Percentiles rank a stretch among this genome's conserved stretches.
Evolutionary conservation across 2,329 filamentous ascomycete genomes (phyloP).

Genomic region (Apiospora marii): DNA sequence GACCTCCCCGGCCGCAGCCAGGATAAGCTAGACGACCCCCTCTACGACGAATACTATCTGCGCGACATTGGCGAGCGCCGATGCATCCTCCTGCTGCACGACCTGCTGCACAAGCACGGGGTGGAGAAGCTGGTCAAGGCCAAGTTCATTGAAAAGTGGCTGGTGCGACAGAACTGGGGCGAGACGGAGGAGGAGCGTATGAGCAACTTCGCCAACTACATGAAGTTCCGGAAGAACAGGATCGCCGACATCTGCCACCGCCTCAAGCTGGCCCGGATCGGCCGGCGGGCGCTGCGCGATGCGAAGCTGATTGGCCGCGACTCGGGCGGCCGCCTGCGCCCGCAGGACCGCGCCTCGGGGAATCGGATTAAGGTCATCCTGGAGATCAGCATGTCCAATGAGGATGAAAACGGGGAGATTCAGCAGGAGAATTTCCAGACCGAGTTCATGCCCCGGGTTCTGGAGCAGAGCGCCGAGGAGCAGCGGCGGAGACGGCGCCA

Average conservation of each 20-base stretch:
- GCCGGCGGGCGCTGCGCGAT: conserved; percentile 59
- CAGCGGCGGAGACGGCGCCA: conserved; percentile 77
- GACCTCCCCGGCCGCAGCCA: conserved; percentile 52
- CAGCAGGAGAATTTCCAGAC: conserved; percentile 41
- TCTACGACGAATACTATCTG: conserved; percentile 69
- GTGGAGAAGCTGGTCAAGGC: conserved; percentile 66
- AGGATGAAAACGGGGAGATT: conserved; percentile 38
- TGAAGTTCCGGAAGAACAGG: conserved; percentile 58
- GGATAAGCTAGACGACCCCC: conserved; percentile 59
- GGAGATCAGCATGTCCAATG: conserved; percentile 45
- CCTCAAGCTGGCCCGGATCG: conserved; percentile 57
- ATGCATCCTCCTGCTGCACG: conserved; percentile 63
- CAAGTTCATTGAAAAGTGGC: conserved; percentile 75
- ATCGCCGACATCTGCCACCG: conserved; percentile 61
- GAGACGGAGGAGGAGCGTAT: conserved; percentile 58
- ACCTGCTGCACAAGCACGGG: conserved; percentile 67
- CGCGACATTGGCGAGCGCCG: conserved; percentile 69
- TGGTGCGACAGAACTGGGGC: conserved; percentile 77
- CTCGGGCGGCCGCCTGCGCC: conserved; percentile 31
- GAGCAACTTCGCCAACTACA: conserved; percentile 62
- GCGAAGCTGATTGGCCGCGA: conserved; percentile 54
- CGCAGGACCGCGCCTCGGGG: conserved; percentile 33
- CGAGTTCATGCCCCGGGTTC: conserved; percentile 46
- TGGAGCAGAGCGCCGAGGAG: conserved; percentile 69
- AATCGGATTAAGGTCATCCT: conserved; percentile 46